phyloP scores from a whole-genome alignment of 345 rosid genomes.

The Anacardium occidentale region DNA sequence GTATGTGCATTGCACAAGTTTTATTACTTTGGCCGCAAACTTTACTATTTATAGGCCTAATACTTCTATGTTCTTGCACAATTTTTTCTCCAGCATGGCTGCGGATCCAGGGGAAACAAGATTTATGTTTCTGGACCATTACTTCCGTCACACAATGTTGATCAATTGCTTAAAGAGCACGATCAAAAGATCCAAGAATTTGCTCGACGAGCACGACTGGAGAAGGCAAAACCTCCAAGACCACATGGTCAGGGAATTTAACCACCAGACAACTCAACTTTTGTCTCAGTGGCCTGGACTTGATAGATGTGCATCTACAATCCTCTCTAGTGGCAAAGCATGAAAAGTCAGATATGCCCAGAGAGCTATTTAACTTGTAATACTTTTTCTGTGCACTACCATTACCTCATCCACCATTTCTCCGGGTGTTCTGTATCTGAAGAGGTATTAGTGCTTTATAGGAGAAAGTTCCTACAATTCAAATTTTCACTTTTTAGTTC shows the following conservation, averaged over 20 bases:
- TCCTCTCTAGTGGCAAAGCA: conserved; percentile 12
- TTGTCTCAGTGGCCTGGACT: conserved; percentile 11
- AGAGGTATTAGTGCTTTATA: conserved; percentile 6
- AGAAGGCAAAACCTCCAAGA: conserved; percentile 35
- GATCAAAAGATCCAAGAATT: conserved; percentile 72
- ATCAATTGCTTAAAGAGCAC: conserved; percentile 89
- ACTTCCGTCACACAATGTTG: conserved; percentile 70
- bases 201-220: conserved; percentile 47
- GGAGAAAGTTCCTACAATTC: conserved; percentile 12
- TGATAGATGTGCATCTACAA: conserved; percentile 6
- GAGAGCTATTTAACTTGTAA: conserved; percentile 12
- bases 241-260: conserved; percentile 19
- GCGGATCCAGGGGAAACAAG: conserved; percentile 57
- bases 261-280: conserved; percentile 12
- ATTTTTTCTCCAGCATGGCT: conserved; percentile 44
- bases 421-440: background rate
- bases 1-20: background rate
- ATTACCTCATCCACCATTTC: background rate
- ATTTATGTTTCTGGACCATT: conserved; percentile 87
- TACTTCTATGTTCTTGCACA: conserved; percentile 10
- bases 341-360: conserved; percentile 26
- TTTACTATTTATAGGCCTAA: background rate
- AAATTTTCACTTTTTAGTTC: background rate
- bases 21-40: background rate
- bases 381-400: conserved; percentile 13